Evolutionary conservation across 345 rosid genomes (phyloP).

Genomic region (Hibiscus tridactylites): DNA sequence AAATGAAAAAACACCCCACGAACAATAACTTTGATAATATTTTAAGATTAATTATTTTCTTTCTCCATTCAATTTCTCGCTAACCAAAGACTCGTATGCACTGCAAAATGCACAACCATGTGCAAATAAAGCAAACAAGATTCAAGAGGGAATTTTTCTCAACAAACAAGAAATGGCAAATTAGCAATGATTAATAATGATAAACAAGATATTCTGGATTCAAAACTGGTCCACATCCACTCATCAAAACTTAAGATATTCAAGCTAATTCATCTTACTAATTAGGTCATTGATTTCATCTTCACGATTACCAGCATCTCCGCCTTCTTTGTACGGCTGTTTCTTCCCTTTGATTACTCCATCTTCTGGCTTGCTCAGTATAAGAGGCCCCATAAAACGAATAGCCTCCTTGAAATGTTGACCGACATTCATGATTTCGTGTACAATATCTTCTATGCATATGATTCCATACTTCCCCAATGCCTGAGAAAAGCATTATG

Average conservation of each 20-base stretch:
- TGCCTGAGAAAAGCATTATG: constrained; percentile 31
- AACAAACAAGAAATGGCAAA: background rate
- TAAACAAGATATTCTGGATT: background rate
- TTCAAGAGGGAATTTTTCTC: background rate
- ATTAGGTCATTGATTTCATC: constrained; percentile 73
- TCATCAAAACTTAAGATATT: background rate
- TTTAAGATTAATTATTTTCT: no score
- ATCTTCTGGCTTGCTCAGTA: constrained; percentile 64
- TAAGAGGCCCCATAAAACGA: constrained; percentile 62
- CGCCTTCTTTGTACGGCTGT: constrained; percentile 61
- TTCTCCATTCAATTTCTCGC: no score
- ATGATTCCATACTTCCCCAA: constrained; percentile 60
- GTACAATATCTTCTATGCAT: constrained; percentile 70
- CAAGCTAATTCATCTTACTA: constrained; percentile 55
- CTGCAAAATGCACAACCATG: no score
- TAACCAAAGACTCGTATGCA: no score
- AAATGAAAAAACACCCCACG: no score
- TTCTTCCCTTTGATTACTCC: constrained; percentile 60
- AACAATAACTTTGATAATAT: no score
- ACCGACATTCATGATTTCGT: constrained; percentile 63
- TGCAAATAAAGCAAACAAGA: background rate
- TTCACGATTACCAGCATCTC: constrained; percentile 78
- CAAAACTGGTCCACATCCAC: background rate
- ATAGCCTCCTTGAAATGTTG: constrained; percentile 72
- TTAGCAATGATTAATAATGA: background rate